Base-by-base conservation (phyloP, 441 rosid genomes). In the Syzygium malaccense region DNA sequence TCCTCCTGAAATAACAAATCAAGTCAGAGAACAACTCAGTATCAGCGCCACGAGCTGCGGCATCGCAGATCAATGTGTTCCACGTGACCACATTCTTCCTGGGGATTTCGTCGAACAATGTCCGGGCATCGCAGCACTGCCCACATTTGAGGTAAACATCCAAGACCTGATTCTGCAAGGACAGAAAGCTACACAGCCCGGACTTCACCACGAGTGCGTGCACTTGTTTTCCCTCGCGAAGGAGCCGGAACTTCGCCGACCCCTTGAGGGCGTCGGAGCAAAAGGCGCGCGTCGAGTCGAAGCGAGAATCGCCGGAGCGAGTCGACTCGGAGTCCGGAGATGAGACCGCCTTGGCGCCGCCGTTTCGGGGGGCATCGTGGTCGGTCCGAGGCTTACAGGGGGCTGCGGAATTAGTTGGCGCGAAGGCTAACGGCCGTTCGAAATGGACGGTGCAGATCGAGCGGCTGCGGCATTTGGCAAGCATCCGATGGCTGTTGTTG, bases 101-200 rank as follows among this genome's bases (percentile, higher is more conserved):
- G 86, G 41, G 91, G 93, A 97, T 95, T 96, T 95, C 98, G 78
- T 95, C 95, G 91, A 97, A 93, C 90, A 95, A 64, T 55, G 85
- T 93, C 88, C 90, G 91, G 33, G 91, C 94, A 57, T 89, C 57
- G 15, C 83, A 12, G 66, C 92, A 85, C 55, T 57, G 89, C 62
- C 86, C 90, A 87, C 91, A 86, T 90, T 93, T 94, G 12, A 91
- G 89, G 87, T 93, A 95, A 37, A 88, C 85, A 68, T 94, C 88
- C 88, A 97, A 89, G 45, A 92, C 88, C 91, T 94, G 94, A 91
- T 94, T 95, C 86, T 92, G 93, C 87, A 92, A 87, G 85, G 94
- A 91, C 57, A 94, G 87, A 55, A 92, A 88, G 26, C 86, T 88
- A 86, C 19, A 30, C 45, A 90, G 53, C 48, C 98, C 97, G 33